Percentiles rank a stretch among this genome's conserved stretches.
These are phyloP conservation scores for Cadophora sp. DNA, from an alignment of 2,329 filamentous ascomycete genomes.

Conservation along the genomic window DNA sequence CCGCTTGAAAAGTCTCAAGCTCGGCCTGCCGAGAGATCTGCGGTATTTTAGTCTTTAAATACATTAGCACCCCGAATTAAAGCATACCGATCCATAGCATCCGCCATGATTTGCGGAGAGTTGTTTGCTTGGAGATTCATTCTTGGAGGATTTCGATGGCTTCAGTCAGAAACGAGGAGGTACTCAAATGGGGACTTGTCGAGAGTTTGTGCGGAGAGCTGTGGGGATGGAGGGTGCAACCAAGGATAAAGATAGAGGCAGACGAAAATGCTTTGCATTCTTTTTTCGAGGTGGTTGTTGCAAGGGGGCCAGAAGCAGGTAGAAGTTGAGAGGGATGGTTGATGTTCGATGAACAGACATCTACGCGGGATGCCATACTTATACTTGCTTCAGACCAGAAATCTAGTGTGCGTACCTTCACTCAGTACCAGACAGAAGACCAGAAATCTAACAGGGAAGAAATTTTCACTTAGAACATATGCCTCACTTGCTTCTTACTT, in stretches of 20 bases:
- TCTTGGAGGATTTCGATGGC: not conserved
- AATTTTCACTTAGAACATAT: not conserved
- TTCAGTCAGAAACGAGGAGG: not conserved
- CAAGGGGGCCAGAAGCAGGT: not conserved
- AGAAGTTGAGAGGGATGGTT: not conserved
- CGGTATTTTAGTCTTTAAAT: not conserved
- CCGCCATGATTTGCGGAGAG: not conserved
- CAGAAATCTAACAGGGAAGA: slow-evolving; percentile 8
- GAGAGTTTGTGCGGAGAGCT: not conserved
- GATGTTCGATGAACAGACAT: not conserved
- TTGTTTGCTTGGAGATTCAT: not conserved
- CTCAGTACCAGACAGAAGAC: not conserved
- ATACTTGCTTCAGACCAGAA: not conserved
- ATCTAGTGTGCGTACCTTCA: not conserved
- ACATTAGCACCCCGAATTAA: not conserved
- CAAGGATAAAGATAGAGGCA: slow-evolving; percentile 5
- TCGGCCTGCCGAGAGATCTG: not conserved
- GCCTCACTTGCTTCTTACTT: slow-evolving; percentile 3
- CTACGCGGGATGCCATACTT: not conserved
- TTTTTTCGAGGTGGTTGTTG: not conserved
- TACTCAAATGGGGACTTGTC: not conserved
- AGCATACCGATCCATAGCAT: not conserved
- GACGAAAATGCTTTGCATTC: slow-evolving; percentile 6
- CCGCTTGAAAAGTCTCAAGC: not conserved
- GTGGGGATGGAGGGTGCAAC: slow-evolving; percentile 7